Percentiles rank a stretch among this genome's conserved stretches.
Conservation (phyloP, 306 rosid species). For the Fagus sylvatica region DNA sequence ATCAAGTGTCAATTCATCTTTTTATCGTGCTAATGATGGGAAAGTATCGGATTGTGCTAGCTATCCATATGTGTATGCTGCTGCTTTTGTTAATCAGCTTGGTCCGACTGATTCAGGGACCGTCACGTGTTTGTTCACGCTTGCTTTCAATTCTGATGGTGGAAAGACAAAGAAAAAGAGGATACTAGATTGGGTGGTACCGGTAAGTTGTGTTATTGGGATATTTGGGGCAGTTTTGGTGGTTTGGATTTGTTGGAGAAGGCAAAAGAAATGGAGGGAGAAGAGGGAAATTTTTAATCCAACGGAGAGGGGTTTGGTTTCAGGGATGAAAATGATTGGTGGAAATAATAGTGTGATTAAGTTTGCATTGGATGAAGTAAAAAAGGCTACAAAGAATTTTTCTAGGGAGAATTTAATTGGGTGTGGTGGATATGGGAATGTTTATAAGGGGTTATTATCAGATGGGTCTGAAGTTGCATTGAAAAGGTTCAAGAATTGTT, state of each 20-base stretch:
- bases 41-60: conserved; percentile 13
- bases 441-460: conserved; percentile 9
- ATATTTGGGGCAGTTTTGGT: conserved; percentile 12
- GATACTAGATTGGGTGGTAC: not conserved
- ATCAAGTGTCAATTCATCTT: not conserved
- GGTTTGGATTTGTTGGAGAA: conserved; percentile 12
- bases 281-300: not conserved
- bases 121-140: conserved; percentile 17
- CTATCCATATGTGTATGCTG: conserved; percentile 17
- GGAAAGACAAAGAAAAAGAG: not conserved
- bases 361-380: conserved; percentile 23
- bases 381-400: conserved; percentile 4
- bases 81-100: not conserved
- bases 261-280: conserved; percentile 10
- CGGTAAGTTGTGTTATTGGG: not conserved
- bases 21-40: not conserved
- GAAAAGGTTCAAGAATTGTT: conserved; percentile 26
- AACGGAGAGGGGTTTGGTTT: not conserved
- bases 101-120: conserved; percentile 9
- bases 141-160: not conserved
- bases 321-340: not conserved
- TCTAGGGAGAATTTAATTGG: conserved; percentile 18
- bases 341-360: conserved; percentile 1
- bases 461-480: conserved; percentile 28
- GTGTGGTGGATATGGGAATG: conserved; percentile 18